Base-by-base conservation (phyloP, 176 grass and related monocot species). In the Tuctoria greenei region DNA sequence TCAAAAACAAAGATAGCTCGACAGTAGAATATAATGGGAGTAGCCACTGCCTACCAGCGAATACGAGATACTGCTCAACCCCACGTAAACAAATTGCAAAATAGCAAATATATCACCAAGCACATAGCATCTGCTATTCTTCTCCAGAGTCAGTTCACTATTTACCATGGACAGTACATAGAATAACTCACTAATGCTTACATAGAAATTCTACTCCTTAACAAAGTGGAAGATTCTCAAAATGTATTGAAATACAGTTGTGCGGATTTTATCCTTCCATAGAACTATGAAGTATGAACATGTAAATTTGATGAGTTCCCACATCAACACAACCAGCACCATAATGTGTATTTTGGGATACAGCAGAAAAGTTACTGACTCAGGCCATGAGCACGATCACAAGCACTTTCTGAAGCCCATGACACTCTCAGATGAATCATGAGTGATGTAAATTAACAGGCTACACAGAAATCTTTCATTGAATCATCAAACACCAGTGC, bases 91-190 rank as follows among this genome's bases (percentile, higher is more conserved):
- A 31, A 55, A 20, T 4, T 27, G 2, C 42, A 67, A 36, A 63
- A 49, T 37, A 82, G 13, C 9, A 70, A 28, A 6, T 42, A 2
- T 21, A 7, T 50, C 24, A 43, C 17, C 6, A 54, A 8, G 7
- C 17, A 67, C 15, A 75, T 52, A 9, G n/a, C 4, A 64, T 40
- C 8, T 13, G 1, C 18, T 4, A 76, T 70, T 63, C 20, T 67
- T 81, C 42, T 85, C 2, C 21, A 74, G 50, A 78, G 82, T 55
- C 10, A 38, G 26, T 36, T 15, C 17, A 3, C 17, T 72, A 41
- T 64, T 31, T 34, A 51, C 15, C 11, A 62, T 12, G 14, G 2
- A 31, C 7, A 27, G 16, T 47, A 44, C 15, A 34, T 75, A 25
- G 25, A 26, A 61, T 47, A 9, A 34, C 36, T 12, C 1, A 2